phyloP scores from a whole-genome alignment of 2,329 filamentous ascomycete genomes.

The Aureobasidium lini region DNA sequence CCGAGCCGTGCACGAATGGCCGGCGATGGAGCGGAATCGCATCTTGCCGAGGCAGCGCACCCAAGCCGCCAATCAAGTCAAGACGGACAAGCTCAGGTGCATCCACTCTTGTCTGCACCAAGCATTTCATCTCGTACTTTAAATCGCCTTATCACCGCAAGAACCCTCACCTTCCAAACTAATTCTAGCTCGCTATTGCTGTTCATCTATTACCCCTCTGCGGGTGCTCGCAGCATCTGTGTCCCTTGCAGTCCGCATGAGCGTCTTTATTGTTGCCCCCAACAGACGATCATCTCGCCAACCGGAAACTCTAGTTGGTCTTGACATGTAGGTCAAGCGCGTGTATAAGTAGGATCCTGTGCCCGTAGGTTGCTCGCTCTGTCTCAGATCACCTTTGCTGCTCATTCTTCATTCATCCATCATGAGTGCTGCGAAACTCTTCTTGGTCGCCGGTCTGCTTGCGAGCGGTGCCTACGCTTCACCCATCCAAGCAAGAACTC shows the following conservation, averaged over 20 bases:
- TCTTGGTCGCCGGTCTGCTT: constrained; percentile 12
- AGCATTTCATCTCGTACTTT: background rate
- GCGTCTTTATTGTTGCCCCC: background rate
- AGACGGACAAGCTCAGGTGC: background rate
- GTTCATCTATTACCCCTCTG: background rate
- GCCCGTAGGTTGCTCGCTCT: background rate
- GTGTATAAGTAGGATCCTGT: background rate
- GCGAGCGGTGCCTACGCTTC: background rate
- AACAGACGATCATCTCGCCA: constrained; percentile 2
- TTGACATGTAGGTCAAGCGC: background rate
- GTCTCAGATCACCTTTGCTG: background rate
- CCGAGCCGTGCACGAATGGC: no score
- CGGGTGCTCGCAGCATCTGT: background rate
- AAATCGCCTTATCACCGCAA: background rate
- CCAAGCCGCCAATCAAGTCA: constrained; percentile 5
- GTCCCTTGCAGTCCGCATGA: background rate
- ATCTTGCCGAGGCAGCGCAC: background rate
- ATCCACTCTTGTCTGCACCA: background rate
- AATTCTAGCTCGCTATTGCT: background rate
- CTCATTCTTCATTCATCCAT: background rate
- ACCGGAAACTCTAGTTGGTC: background rate
- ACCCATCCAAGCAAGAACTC: constrained; percentile 22
- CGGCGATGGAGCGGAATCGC: background rate
- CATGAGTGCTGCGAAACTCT: constrained; percentile 10
- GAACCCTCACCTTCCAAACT: background rate